Evolutionary conservation across 1,284 basidiomycete species (phyloP), one percentile per base, ranked within the genome.

Genomic region (Cronartium quercuum): DNA sequence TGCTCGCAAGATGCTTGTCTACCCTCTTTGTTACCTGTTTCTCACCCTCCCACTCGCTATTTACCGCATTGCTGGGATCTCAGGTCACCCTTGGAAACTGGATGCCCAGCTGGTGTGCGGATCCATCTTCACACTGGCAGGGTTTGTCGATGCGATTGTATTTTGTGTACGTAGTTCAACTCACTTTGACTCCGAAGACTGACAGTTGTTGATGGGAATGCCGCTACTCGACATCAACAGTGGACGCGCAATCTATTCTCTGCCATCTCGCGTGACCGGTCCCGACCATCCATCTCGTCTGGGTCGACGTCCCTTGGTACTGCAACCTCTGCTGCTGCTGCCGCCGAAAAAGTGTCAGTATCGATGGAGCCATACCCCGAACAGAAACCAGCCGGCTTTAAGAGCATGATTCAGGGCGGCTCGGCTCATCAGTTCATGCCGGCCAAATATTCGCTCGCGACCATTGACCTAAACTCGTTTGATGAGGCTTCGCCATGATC

Each of bases 21-120:
- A 73, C 29, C 70, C 70, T 13, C 38, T 73, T n/a, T 73, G 70
- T 40, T 73, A 73, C 70, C 63, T 73, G 5, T 40, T 73, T 6
- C 55, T 73, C 37, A 65, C 64, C 63, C 47, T 66, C 21, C 70
- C 70, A 21, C 29, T 73, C n/a, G 70, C 35, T 12, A 65, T 65
- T 55, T 63, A 73, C 60, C 42, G 70, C 55, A 57, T 66, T 21
- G 51, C 47, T 18, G 12, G 41, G 15, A 66, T 66, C 24, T 58
- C 63, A 18, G 63, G 70, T 24, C 70, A 58, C 2, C 15, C 47
- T 18, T 73, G 70, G 70, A 21, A 42, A 24, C 42, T 73, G 38
- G 35, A 73, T 37, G 63, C 64, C 15, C 70, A 73, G 44, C 62
- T 73, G 40, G 62, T 38, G 58, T 73, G 70, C 58, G 70, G 70